Percentiles rank a stretch among this genome's conserved stretches.
Conservation (phyloP, 2,329 filamentous ascomycete species). For the Cladosporium sp. region DNA sequence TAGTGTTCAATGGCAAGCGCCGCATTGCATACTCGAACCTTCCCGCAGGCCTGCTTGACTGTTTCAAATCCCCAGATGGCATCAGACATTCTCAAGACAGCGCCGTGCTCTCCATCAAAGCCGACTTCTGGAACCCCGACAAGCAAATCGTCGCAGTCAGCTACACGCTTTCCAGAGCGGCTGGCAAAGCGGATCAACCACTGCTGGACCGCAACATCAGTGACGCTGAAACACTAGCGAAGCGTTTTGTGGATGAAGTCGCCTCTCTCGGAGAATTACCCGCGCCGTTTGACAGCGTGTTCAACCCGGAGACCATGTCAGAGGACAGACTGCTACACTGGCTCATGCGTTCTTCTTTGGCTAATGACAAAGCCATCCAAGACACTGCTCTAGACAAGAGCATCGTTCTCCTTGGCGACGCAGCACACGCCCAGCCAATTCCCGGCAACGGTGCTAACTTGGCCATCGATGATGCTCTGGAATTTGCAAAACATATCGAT, state of each 20-base stretch:
- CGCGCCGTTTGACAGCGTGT: constrained; percentile 36
- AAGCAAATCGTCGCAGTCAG: constrained; percentile 36
- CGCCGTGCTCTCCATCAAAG: constrained; percentile 37
- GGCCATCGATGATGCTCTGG: constrained; percentile 41
- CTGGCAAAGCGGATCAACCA: constrained; percentile 31
- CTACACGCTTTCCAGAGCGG: constrained; percentile 43
- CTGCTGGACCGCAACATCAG: constrained; percentile 36
- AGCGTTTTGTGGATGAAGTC: constrained; percentile 40
- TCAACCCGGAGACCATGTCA: constrained; percentile 34
- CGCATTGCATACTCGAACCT: constrained; percentile 25
- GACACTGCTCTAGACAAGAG: constrained; percentile 27
- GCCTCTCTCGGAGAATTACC: constrained; percentile 28
- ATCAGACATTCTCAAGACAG: constrained; percentile 24
- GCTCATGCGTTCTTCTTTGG: constrained; percentile 42
- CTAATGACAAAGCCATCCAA: constrained; percentile 27
- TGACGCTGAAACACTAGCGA: constrained; percentile 38
- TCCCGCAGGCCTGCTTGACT: constrained; percentile 1
- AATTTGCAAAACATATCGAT: constrained; percentile 35
- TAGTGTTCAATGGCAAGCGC: constrained; percentile 39
- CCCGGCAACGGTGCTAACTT: constrained; percentile 44
- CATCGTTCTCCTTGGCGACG: constrained; percentile 42
- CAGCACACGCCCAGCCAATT: constrained; percentile 43
- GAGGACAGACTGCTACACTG: constrained; percentile 42
- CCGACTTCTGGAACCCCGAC: constrained; percentile 23
- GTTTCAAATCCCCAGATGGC: constrained; percentile 21